phyloP scores from a whole-genome alignment of 1,284 basidiomycete species.

The Mixia osmundae region DNA sequence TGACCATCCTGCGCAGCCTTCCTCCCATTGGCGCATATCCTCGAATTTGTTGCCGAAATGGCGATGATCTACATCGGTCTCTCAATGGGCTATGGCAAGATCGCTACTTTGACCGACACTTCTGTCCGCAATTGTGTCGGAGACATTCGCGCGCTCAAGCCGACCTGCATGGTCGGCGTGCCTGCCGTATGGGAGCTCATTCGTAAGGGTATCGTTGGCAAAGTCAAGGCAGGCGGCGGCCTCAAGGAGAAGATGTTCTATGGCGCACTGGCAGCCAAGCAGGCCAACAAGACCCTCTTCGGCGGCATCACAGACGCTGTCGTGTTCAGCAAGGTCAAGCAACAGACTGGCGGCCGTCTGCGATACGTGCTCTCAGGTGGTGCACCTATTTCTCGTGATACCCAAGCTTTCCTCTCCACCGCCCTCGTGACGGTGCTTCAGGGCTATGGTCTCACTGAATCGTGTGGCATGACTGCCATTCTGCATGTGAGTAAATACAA shows the following conservation, averaged over 20 bases:
- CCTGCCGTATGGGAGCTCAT: constrained; percentile 46
- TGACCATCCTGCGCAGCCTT: constrained; percentile 32
- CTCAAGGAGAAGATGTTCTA: constrained; percentile 52
- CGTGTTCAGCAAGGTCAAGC: constrained; percentile 48
- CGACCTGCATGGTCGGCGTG: constrained; percentile 70
- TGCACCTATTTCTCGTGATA: constrained; percentile 57
- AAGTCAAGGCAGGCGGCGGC: constrained; percentile 38
- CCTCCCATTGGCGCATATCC: constrained; percentile 54
- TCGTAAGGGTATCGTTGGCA: constrained; percentile 69
- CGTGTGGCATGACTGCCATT: constrained; percentile 29
- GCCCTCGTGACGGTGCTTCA: constrained; percentile 62
- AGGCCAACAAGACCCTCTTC: constrained; percentile 37
- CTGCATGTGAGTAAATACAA: constrained; percentile 4
- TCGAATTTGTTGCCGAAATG: constrained; percentile 51
- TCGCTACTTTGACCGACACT: constrained; percentile 88
- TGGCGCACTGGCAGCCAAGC: constrained; percentile 43
- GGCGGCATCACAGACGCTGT: constrained; percentile 43
- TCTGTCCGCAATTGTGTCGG: constrained; percentile 73
- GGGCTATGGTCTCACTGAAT: constrained; percentile 83
- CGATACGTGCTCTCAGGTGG: constrained; percentile 43
- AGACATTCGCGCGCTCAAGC: constrained; percentile 59
- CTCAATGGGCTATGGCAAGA: constrained; percentile 63
- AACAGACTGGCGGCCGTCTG: constrained; percentile 52
- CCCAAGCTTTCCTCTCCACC: constrained; percentile 67
- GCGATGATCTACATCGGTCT: constrained; percentile 31